phyloP scores from a whole-genome alignment of 2,329 filamentous ascomycete genomes.

The Dactylonectria macrodidyma region DNA sequence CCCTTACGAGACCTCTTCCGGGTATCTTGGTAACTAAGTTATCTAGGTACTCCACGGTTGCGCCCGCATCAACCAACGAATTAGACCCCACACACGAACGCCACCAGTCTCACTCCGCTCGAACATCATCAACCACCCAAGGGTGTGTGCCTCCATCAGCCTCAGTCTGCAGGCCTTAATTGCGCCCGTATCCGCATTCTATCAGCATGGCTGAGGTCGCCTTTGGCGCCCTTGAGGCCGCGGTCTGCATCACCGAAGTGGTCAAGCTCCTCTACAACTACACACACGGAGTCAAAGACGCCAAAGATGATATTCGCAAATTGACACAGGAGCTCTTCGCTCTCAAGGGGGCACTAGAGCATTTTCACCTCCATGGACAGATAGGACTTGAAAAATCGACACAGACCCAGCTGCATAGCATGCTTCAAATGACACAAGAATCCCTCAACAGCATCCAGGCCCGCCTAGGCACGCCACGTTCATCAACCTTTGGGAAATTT shows the following conservation, averaged over 20 bases:
- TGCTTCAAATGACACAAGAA: conserved; percentile 42
- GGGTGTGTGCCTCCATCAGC: neutral
- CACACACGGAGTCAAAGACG: conserved; percentile 35
- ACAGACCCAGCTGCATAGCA: conserved; percentile 18
- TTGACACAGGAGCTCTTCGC: conserved; percentile 46
- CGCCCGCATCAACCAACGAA: neutral
- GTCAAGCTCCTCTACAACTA: conserved; percentile 39
- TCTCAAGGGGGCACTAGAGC: conserved; percentile 43
- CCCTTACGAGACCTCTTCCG: neutral
- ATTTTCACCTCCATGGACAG: conserved; percentile 31
- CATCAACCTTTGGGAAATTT: conserved; percentile 29
- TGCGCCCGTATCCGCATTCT: neutral
- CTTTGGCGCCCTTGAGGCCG: conserved; percentile 38
- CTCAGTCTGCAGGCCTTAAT: neutral
- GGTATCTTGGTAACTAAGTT: neutral
- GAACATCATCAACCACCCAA: neutral
- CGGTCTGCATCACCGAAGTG: conserved; percentile 36
- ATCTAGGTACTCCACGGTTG: neutral
- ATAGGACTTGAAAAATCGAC: conserved; percentile 3
- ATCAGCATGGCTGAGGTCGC: conserved; percentile 39
- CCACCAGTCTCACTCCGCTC: neutral
- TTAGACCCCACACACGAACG: neutral
- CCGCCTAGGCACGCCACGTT: conserved; percentile 34
- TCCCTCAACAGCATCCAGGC: conserved; percentile 37
- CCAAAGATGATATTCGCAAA: conserved; percentile 43